Base-by-base conservation (phyloP, 768 basidiomycete genomes). In the Phlegmacium glaucopus region DNA sequence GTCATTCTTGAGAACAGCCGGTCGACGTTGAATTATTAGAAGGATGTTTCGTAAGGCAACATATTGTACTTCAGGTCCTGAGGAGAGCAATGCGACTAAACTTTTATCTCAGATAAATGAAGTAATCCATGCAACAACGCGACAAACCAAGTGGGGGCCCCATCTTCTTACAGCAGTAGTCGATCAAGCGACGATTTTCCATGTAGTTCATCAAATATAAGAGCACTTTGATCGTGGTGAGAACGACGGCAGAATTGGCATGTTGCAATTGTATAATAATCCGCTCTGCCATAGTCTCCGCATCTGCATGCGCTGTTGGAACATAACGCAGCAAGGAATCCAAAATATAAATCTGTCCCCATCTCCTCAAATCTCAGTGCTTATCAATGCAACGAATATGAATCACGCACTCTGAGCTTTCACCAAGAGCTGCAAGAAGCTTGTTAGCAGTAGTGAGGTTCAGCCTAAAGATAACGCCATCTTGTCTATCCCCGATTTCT, bases 131-230 rank as follows among this genome's bases (percentile, higher is more conserved):
- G 18, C 51, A 42, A 41, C 32, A 28, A 39, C 22, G 42, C 27
- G 7, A 57, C 58, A 16, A 46, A 94, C 95, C 95, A 65, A 99
- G 69, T 17, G 96, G 96, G 10, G 96, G 95, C 0, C 94, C 94
- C 90, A 99, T 95, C 72, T 97, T 97, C 67, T 89, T 85, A 70
- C 96, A 96, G 56, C 96, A 86, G 55, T 85, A 79, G 49, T 96
- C 90, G 40, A 96, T 88, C 40, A 92, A 69, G 35, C 75, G 79
- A 48, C 89, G 81, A 63, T 90, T 87, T 52, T 91, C 88, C 90
- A 98, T 98, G 68, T 99, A 98, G 66, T 98, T 99, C 95, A 99
- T 98, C 50, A 98, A 73, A 61, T 95, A 98, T 15, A 98, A 73
- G 18, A 97, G 76, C 45, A 90, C 85, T 70, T 99, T 98, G 77